Evolutionary conservation across 805 yeast species (phyloP), one percentile per base, ranked within the genome.

Genomic region (Saccharomyces kudriavzevii): DNA sequence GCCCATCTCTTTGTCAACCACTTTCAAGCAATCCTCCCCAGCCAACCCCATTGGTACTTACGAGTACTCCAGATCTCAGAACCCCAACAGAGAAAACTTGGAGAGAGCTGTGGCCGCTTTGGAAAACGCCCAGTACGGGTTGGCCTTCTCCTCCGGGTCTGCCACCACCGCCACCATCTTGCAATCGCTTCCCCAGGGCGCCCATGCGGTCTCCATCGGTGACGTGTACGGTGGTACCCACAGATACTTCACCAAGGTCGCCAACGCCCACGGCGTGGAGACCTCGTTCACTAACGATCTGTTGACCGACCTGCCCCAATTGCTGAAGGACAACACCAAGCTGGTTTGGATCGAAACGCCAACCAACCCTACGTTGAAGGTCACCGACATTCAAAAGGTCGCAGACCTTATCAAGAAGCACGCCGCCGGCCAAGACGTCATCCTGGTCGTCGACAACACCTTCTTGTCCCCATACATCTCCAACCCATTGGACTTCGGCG

Each of bases 201-300:
- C 87, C 45, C 94, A 89, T 66, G 85, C 86, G 45, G 76, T 88
- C 49, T 83, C 89, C 48, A 83, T 87, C 64, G 90, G 87, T 62
- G 96, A 88, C 64, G 96, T 88, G 48, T 88, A 88, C 71, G 96
- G 96, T 57, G 96, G 96, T 63, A 88, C 96, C 54, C 94, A 88
- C 75, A 78, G 96, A 71, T 88, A 89, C 72, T 88, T 88, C 77
- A 84, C 96, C 67, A 80, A 85, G 69, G 96, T 88, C 49, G 96
- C 92, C 56, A 75, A 76, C 66, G 79, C 88, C 48, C 94, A 87
- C 68, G 92, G 92, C 54, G 85, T 87, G 54, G 77, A 74, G 52
- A 79, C 85, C 47, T 71, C 82, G 17, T 88, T 89, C 71, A 82
- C 89, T 49, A 80, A 79, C 60, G 77, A 85, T 68, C 75, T 88